Base-by-base conservation (phyloP, 805 yeast genomes). In the Blastobotrys robertii region DNA sequence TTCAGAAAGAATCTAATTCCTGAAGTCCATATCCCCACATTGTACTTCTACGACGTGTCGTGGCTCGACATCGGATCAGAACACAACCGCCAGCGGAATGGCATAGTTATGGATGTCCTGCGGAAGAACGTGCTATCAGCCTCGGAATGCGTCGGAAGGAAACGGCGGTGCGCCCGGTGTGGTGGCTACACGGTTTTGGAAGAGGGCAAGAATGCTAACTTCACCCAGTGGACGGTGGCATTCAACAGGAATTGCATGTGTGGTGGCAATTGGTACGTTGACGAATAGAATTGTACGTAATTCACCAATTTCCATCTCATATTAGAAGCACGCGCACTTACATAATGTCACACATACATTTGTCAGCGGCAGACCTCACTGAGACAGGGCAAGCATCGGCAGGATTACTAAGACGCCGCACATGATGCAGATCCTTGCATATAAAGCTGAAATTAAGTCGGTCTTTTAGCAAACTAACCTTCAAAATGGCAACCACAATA, bases 241-340 rank as follows among this genome's bases (percentile, higher is more conserved):
- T 79, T 77, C 57, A 87, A 81, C 51, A 66, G 87, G 47, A 76
- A 76, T 19, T 84, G 94, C 60, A 64, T 83, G 30, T 84, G 94
- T 59, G 92, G 92, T 0, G 82, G 84, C 32, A 70, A 78, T 3
- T 82, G 90, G 90, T 51, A 44, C 28, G n/a, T 9, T 9, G 31
- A 34, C n/a, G 11, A 34, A 13, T 35, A 22, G 9, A 15, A 10
- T 6, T 34, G 11, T 4, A 19, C 25, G 25, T 19, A 19, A 19
- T 6, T 19, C 4, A 19, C 6, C 25, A 19, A 19, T 19, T 4
- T 19, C 25, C 6, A n/a, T n/a, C n/a, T n/a, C n/a, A n/a, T n/a
- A n/a, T n/a, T n/a, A n/a, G n/a, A n/a, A n/a, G n/a, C 25, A 19
- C 25, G 25, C 25, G 25, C 25, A 19, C n/a, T n/a, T 19, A 19